Percentiles rank a stretch among this genome's conserved stretches.
Conservation (phyloP, 192 early-diverging fungal species). For the Gonapodya prolifera region DNA sequence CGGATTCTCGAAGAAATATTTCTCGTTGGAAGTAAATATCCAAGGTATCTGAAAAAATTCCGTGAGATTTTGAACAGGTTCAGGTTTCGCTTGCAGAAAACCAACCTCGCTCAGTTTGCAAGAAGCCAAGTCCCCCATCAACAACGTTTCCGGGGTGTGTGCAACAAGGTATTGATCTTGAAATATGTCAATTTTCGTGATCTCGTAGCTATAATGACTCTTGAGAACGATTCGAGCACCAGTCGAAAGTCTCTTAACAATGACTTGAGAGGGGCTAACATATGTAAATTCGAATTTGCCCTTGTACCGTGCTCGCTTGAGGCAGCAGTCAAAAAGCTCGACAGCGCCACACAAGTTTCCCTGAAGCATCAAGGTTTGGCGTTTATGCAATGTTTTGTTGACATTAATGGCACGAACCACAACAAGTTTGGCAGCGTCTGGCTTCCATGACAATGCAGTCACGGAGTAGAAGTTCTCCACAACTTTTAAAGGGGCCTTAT, state of each 20-base stretch:
- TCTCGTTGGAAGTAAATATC: slow-evolving; percentile 37
- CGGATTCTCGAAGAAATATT: slow-evolving; percentile 49
- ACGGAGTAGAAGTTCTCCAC: slow-evolving; percentile 52
- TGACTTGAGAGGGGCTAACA: slow-evolving; percentile 49
- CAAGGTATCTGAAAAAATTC: slow-evolving; percentile 36
- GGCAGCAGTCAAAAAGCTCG: slow-evolving; percentile 55
- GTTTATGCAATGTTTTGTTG: not conserved
- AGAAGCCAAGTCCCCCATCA: slow-evolving; percentile 46
- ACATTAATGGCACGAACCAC: slow-evolving; percentile 16
- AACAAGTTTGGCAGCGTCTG: slow-evolving; percentile 45
- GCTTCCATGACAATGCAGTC: slow-evolving; percentile 42
- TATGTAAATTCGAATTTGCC: slow-evolving; percentile 61
- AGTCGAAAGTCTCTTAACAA: slow-evolving; percentile 51
- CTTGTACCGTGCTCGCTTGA: slow-evolving; percentile 46
- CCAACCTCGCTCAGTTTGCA: slow-evolving; percentile 47
- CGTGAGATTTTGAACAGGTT: not conserved
- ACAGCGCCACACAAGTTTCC: slow-evolving; percentile 42
- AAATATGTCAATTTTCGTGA: slow-evolving; percentile 56
- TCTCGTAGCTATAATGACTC: slow-evolving; percentile 50
- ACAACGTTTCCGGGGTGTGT: slow-evolving; percentile 44
- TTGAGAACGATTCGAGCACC: slow-evolving; percentile 54
- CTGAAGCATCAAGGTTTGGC: slow-evolving; percentile 6
- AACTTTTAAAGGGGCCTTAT: slow-evolving; percentile 37
- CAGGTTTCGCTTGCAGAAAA: not conserved
- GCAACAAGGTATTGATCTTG: slow-evolving; percentile 53